These are phyloP conservation scores for Penicilliopsis zonata DNA, from an alignment of 495 filamentous ascomycete species.

Conservation along the genomic window DNA sequence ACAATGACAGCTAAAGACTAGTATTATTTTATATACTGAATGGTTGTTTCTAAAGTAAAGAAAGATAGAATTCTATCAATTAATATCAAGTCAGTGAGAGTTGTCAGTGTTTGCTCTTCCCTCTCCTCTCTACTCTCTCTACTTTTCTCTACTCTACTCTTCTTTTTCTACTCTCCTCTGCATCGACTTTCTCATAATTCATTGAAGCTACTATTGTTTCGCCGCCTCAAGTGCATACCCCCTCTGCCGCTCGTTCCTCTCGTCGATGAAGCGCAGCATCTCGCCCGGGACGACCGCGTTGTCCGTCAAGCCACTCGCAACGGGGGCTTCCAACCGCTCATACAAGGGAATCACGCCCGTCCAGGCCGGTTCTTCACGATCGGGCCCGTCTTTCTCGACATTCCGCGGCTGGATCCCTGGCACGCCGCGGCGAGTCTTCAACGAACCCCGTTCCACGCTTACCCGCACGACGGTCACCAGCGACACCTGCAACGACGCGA, in stretches of 20 bases:
- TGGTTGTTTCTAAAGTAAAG: too few species aligned
- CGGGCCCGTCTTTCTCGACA: conserved; percentile 1
- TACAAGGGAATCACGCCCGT: conserved; percentile 1
- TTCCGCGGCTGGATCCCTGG: conserved; percentile 2
- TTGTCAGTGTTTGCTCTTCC: too few species aligned
- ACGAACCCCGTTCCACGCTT: not conserved
- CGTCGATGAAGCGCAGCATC: not conserved
- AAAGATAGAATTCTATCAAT: too few species aligned
- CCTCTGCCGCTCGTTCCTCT: conserved; percentile 1
- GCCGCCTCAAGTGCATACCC: too few species aligned
- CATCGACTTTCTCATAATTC: too few species aligned
- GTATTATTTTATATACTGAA: too few species aligned
- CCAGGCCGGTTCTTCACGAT: conserved; percentile 1
- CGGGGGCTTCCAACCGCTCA: conserved; percentile 1
- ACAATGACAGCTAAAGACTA: too few species aligned
- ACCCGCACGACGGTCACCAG: conserved; percentile 2
- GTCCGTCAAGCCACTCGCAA: conserved; percentile 1
- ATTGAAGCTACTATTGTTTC: too few species aligned
- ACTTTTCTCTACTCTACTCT: too few species aligned
- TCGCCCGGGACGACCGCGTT: not conserved
- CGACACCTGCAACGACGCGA: conserved; percentile 4
- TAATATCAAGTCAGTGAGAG: too few species aligned
- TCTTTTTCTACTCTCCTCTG: too few species aligned
- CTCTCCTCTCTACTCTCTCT: too few species aligned
- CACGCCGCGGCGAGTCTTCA: conserved; percentile 1